Evolutionary conservation across 805 yeast species (phyloP), one percentile per base, ranked within the genome.

Genomic region (Groenewaldozyma salmanticensis): DNA sequence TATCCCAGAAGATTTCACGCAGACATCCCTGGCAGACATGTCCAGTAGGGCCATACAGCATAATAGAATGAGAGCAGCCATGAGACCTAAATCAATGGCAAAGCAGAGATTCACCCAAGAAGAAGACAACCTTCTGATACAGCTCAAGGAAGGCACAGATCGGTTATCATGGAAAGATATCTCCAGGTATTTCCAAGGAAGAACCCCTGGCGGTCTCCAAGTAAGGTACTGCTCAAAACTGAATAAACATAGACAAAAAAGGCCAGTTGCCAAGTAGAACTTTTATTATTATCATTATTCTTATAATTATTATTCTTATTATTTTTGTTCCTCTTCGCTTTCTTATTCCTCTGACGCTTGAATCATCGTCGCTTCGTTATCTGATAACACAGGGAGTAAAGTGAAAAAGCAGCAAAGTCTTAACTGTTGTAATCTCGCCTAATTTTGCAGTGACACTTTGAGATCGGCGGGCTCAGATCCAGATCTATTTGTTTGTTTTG

Each of bases 131-230:
- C 45, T 49, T 19, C 44, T 57, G 15, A 43, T 56, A 19, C 42
- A 46, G 34, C 66, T 83, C 52, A 82, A 83, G 55, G 90, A 81
- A 55, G 24, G 33, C 21, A 7, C 29, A 13, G 11, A 24, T 9
- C 79, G 78, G 53, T 65, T 81, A 51, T 87, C 92, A 0, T 83
- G 94, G 94, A 73, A 81, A 55, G 86, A 81, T 48, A 82, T 83
- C 34, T 77, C 88, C 1, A 69, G 77, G 33, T 80, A 79, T 52
- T 81, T 83, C 57, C 69, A 74, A 22, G 79, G 79, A 54, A 66
- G 94, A 53, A 81, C 92, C 1, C 83, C 90, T 17, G 84, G 82
- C 51, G 87, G 90, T 1, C 79, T 90, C 46, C 92, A 82, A 61
- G 83, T 82, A 19, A 52, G 59, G 20, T 57, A 56, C 44, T 48